phyloP scores from a whole-genome alignment of 768 basidiomycete genomes.

The Boletus subcaerulescens region DNA sequence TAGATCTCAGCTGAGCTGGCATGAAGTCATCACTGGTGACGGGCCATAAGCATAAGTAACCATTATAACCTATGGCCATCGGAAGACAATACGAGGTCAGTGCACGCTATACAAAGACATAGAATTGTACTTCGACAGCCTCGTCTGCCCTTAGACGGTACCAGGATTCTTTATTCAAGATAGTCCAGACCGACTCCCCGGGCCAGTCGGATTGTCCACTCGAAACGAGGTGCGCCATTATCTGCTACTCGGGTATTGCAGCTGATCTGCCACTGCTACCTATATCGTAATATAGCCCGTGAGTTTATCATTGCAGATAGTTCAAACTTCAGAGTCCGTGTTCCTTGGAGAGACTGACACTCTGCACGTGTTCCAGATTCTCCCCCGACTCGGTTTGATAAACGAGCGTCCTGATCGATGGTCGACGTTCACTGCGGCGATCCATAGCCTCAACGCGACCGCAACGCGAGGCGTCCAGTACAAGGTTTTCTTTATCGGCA shows the following conservation, averaged over 20 bases:
- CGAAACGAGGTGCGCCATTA: background rate
- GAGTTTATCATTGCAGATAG: too few species aligned
- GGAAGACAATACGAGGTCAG: constrained; percentile 1
- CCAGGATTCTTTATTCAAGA: background rate
- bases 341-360: too few species aligned
- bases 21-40: too few species aligned
- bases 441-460: constrained; percentile 34
- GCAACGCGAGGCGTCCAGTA: constrained; percentile 3
- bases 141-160: background rate
- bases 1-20: too few species aligned
- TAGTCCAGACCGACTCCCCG: background rate
- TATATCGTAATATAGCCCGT: too few species aligned
- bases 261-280: background rate
- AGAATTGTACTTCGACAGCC: background rate
- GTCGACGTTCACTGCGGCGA: constrained; percentile 36
- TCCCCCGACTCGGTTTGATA: constrained; percentile 4
- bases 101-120: background rate
- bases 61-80: background rate
- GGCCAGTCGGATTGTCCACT: background rate
- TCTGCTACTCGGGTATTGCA: background rate
- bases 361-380: background rate
- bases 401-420: constrained; percentile 42
- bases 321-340: too few species aligned
- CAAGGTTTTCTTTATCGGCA: constrained; percentile 60
- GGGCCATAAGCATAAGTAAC: too few species aligned